Evolutionary conservation across 108 stramenopile genomes (phyloP), one percentile per base, ranked within the genome.

Genomic region (Cyclotella baltica): DNA sequence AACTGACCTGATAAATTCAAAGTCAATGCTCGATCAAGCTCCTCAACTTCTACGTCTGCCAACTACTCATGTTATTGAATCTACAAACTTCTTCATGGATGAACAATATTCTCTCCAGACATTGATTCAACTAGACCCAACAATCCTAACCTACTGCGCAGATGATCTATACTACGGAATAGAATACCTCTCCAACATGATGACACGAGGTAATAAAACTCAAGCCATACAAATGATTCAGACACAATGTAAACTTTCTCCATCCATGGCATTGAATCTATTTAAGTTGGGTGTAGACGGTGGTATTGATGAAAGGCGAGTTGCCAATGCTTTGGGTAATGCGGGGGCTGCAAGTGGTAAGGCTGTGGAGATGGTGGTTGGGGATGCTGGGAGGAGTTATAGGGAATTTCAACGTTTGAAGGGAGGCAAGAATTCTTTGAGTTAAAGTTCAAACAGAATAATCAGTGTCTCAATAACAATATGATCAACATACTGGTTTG

Each of bases 31-130:
- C 30, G 46, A 23, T 36, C 52, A 31, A 18, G 78, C 71, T 4
- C 78, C 78, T 59, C 78, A 80, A 29, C 66, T 80, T 19, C 37
- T 72, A 25, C 72, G 78, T 28, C 34, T 80, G n/a, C 72, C 78
- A 56, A 67, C 78, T 29, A 31, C 38, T 27, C 72, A 72, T 36
- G 28, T 80, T 25, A 50, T 68, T 36, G 78, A 67, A 43, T 65
- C 78, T 18, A 66, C 78, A 28, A 40, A 62, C 33, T 73, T 73
- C 23, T 72, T 80, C 28, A 35, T 80, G 31, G 16, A 50, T 53
- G 46, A 40, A 35, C 69, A 43, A 31, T 27, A 20, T 18, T 67
- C 27, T 19, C 52, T 63, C 0, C 33, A 65, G 8, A 19, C 50
- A 50, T 34, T 80, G 20, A 48, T 80, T 23, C 70, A 72, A 48